Evolutionary conservation across 2,329 filamentous ascomycete genomes (phyloP).

Genomic region (Cladophialophora bantiana): DNA sequence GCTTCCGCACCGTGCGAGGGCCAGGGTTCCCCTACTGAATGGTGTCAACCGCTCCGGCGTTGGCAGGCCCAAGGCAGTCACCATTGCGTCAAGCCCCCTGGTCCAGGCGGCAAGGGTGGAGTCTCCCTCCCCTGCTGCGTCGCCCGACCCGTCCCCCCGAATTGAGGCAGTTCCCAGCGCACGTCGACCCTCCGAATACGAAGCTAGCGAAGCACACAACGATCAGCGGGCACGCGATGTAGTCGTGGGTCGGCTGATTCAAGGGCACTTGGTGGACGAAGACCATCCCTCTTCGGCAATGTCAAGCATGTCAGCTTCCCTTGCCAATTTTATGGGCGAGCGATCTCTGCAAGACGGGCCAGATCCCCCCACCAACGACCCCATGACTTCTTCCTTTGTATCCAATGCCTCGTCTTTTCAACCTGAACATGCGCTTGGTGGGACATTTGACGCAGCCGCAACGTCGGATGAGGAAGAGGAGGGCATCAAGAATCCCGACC

Average conservation of each 20-base stretch:
- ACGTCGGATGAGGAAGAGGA: constrained; percentile 94
- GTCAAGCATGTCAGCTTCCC: constrained; percentile 70
- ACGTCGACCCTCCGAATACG: constrained; percentile 51
- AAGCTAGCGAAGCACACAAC: constrained; percentile 66
- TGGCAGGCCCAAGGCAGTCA: constrained; percentile 37
- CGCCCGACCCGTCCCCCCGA: constrained; percentile 44
- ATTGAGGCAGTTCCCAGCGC: constrained; percentile 49
- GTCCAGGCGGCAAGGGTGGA: constrained; percentile 38
- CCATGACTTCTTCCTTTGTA: constrained; percentile 82
- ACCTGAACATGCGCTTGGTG: constrained; percentile 76
- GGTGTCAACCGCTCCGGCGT: constrained; percentile 24
- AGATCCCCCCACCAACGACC: constrained; percentile 70
- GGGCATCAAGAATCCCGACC: constrained; percentile 76
- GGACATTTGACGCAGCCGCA: constrained; percentile 80
- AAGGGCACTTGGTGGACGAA: constrained; percentile 94
- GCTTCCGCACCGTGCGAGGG: constrained; percentile 21
- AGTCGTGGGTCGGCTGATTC: constrained; percentile 86
- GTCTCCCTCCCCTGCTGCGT: constrained; percentile 41
- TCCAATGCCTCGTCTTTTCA: constrained; percentile 80
- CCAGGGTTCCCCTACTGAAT: constrained; percentile 16
- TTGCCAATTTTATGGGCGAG: constrained; percentile 58
- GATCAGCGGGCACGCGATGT: constrained; percentile 87
- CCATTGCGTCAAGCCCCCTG: constrained; percentile 42
- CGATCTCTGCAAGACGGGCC: constrained; percentile 57
- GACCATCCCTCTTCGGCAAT: constrained; percentile 81